Evolutionary conservation across 306 rosid species (phyloP).

Genomic region (Lotus japonicus): DNA sequence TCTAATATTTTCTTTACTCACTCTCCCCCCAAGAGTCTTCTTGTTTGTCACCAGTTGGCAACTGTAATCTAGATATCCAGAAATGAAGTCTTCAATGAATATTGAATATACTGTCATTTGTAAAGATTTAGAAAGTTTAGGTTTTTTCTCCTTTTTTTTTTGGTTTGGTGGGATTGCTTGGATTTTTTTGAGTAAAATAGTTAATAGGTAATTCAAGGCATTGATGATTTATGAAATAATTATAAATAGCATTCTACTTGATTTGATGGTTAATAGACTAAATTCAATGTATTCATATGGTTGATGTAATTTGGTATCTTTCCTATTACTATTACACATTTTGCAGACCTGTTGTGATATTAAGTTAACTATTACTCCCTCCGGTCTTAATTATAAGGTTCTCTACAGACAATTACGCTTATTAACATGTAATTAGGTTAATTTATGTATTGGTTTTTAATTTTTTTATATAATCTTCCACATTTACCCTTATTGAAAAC

Average conservation of each 20-base stretch:
- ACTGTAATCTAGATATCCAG: not conserved
- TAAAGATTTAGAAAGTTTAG: not conserved
- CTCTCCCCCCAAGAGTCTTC: not conserved
- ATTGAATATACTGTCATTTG: not conserved
- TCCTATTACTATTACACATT: not conserved
- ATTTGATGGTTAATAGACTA: too few species aligned
- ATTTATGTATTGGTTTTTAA: too few species aligned
- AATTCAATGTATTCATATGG: not conserved
- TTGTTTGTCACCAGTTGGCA: not conserved
- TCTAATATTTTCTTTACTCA: not conserved
- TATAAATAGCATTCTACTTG: too few species aligned
- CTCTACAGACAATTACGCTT: too few species aligned
- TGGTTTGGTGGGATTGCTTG: not conserved
- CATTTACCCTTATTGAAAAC: too few species aligned
- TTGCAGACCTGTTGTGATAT: not conserved
- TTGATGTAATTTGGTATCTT: not conserved
- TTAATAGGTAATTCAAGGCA: not conserved
- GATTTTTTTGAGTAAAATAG: not conserved
- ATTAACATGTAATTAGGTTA: too few species aligned
- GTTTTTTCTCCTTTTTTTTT: not conserved
- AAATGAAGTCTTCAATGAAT: constrained; percentile 14
- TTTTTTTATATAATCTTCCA: too few species aligned
- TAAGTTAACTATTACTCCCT: too few species aligned
- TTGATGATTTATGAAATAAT: not conserved
- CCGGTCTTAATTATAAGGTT: too few species aligned